A percentile compares a stretch with the other conserved stretches of the same genome.
Conservation (phyloP, 192 early-diverging fungal genomes). For the Coemansia javaensis region DNA sequence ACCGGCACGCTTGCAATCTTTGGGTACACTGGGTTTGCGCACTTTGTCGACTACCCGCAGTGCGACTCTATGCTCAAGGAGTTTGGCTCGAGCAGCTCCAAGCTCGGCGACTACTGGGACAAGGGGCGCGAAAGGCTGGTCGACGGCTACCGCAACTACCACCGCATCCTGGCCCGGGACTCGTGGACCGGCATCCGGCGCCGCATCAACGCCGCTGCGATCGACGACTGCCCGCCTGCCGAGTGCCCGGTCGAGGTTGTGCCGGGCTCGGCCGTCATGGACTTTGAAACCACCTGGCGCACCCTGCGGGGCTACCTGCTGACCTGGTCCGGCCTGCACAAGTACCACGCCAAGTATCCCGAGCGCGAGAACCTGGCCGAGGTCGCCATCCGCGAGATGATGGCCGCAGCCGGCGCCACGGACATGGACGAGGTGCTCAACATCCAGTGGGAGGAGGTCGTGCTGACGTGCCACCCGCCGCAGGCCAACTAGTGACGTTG, state of each 20-base stretch:
- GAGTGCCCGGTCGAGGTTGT: conserved; percentile 7
- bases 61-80: conserved; percentile 30
- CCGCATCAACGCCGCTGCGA: conserved; percentile 13
- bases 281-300: conserved; percentile 21
- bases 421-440: conserved; percentile 27
- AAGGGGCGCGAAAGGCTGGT: conserved; percentile 22
- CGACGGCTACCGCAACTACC: conserved; percentile 24
- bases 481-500: not conserved
- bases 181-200: conserved; percentile 15
- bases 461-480: conserved; percentile 26
- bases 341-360: conserved; percentile 19
- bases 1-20: conserved; percentile 41
- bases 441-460: conserved; percentile 29
- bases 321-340: conserved; percentile 18
- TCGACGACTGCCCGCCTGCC: conserved; percentile 8
- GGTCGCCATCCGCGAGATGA: conserved; percentile 17
- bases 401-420: conserved; percentile 15
- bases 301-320: conserved; percentile 14
- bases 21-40: conserved; percentile 31
- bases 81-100: conserved; percentile 7
- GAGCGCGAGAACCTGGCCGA: conserved; percentile 10
- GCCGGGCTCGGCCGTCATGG: conserved; percentile 11
- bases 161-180: conserved; percentile 7
- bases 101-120: conserved; percentile 21
- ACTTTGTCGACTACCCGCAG: conserved; percentile 41